These are phyloP conservation scores for Aristolochia fimbriata DNA, from an alignment of 164 flowering plant genomes.

Conservation along the genomic window DNA sequence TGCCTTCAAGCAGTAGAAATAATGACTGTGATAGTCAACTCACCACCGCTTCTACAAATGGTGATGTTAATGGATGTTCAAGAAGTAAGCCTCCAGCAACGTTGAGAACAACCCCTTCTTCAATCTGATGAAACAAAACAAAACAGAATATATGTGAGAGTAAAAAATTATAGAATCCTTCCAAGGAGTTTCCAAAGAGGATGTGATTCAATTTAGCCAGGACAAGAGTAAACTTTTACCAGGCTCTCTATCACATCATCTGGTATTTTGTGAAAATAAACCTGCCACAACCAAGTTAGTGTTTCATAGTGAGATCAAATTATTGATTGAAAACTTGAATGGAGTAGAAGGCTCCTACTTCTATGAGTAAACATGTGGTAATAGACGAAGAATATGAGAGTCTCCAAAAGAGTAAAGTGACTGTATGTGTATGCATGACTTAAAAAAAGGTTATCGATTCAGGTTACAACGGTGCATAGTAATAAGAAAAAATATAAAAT, in stretches of 20 bases:
- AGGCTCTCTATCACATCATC: slow-evolving; percentile 71
- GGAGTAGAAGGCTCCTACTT: too few species aligned
- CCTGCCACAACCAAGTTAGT: slow-evolving; percentile 30
- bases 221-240: slow-evolving; percentile 27
- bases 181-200: too few species aligned
- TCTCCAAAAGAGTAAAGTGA: too few species aligned
- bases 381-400: too few species aligned
- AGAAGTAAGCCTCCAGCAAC: slow-evolving; percentile 86
- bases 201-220: too few species aligned
- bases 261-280: slow-evolving; percentile 76
- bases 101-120: slow-evolving; percentile 57
- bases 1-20: neutral
- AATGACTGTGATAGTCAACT: slow-evolving; percentile 11
- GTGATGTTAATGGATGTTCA: slow-evolving; percentile 68
- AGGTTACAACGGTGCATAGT: too few species aligned
- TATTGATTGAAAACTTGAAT: too few species aligned
- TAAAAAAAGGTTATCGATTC: too few species aligned
- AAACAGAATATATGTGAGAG: neutral
- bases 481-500: neutral
- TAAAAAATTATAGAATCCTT: too few species aligned
- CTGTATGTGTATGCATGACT: too few species aligned
- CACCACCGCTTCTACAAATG: slow-evolving; percentile 76
- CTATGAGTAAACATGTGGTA: too few species aligned
- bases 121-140: slow-evolving; percentile 32
- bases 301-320: too few species aligned